Conservation (phyloP, 768 basidiomycete genomes). For the Imleria badia region DNA sequence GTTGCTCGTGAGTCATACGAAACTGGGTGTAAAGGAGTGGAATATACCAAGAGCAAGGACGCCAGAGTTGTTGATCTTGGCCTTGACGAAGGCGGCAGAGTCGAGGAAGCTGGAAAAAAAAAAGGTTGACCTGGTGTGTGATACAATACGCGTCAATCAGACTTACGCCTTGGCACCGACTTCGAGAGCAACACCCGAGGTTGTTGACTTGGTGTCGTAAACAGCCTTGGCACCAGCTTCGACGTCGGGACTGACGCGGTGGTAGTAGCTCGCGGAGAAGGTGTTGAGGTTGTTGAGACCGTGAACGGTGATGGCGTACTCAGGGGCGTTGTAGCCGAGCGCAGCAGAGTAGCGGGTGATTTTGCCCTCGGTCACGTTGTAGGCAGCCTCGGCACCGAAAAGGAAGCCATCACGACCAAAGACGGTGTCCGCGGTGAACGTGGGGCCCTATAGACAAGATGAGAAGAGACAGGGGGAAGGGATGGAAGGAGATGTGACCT, state of each 20-base stretch:
- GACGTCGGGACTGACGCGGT: slow-evolving; percentile 87
- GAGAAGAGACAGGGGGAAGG: background rate
- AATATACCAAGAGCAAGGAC: slow-evolving; percentile 75
- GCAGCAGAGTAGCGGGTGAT: slow-evolving; percentile 92
- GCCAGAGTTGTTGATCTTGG: slow-evolving; percentile 98
- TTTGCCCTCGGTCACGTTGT: slow-evolving; percentile 93
- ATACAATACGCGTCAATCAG: background rate
- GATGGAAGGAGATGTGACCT: slow-evolving; percentile 49
- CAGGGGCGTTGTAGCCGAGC: slow-evolving; percentile 92
- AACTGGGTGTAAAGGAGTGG: background rate
- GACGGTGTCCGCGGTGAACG: slow-evolving; percentile 95
- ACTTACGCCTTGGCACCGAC: slow-evolving; percentile 94
- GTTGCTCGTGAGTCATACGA: slow-evolving; percentile 12
- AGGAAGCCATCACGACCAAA: slow-evolving; percentile 97
- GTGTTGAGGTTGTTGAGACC: slow-evolving; percentile 92
- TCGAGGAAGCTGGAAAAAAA: slow-evolving; percentile 65
- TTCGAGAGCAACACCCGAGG: slow-evolving; percentile 84
- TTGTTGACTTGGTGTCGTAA: slow-evolving; percentile 91
- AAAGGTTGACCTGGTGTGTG: background rate
- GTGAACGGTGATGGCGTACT: slow-evolving; percentile 93
- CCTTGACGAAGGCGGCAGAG: slow-evolving; percentile 89
- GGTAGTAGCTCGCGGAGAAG: slow-evolving; percentile 97
- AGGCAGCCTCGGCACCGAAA: slow-evolving; percentile 91
- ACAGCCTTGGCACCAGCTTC: slow-evolving; percentile 96
- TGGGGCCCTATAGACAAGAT: slow-evolving; percentile 72